Evolutionary conservation across 805 yeast genomes (phyloP), one percentile per base, ranked within the genome.

Genomic region (Pichia insulana): DNA sequence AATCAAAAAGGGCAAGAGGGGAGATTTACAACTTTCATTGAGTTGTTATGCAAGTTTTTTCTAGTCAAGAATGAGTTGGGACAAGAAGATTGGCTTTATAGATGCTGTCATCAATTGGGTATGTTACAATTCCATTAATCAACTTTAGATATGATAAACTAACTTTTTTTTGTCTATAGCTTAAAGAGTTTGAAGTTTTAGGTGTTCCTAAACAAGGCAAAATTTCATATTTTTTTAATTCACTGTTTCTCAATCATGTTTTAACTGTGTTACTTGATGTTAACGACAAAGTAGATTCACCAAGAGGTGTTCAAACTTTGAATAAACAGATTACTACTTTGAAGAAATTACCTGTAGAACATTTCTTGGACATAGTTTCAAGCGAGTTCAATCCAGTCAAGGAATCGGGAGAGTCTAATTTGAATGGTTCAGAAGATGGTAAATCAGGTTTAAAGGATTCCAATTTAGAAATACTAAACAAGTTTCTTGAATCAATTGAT

Each of bases 241-340:
- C 57, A 4, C 15, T 13, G 10, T 46, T 54, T 30, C 36, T 52
- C 9, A 48, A 54, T 39, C 42, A 42, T 15, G 42, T 50, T 3
- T 33, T 56, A 7, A 40, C 44, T 19, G 48, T 47, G 19, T 37
- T 53, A 15, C 30, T 56, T 20, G 60, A 51, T 28, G 32, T 39
- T 4, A 49, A 49, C 13, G 48, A 43, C n/a, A 53, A 51, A 8
- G 40, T 45, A 4, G 34, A 47, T 8, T 45, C 37, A 5, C 20
- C 27, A 4, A 42, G 38, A n/a, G 34, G 17, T 11, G 42, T 22
- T 8, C 25, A 7, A 32, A n/a, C 39, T 28, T 3, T 30, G 1
- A 19, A 22, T 30, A 34, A 22, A 16, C 27, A 33, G 11, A 39
- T 34, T 22, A 15, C 26, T 3, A 27, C 11, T 4, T 30, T 18